Evolutionary conservation across 495 filamentous ascomycete genomes (phyloP).

Genomic region (Acidiella bohemica): DNA sequence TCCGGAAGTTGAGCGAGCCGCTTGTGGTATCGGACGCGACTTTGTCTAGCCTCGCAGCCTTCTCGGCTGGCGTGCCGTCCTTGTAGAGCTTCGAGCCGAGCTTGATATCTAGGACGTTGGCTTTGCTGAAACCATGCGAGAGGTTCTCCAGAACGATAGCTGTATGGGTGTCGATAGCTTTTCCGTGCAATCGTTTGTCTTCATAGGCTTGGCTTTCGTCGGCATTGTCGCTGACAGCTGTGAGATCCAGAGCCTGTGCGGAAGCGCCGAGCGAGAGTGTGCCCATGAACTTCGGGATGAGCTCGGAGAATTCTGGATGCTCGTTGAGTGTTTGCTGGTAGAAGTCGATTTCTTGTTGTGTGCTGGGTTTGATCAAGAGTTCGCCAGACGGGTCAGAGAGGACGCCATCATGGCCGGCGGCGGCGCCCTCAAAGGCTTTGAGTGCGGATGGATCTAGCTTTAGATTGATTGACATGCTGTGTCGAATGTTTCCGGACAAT

Average conservation of each 20-base stretch:
- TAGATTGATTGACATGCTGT: slow-evolving; percentile 15
- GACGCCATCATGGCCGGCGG: slow-evolving; percentile 90
- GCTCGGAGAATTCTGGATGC: slow-evolving; percentile 58
- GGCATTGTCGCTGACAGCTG: slow-evolving; percentile 6
- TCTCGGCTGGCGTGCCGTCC: slow-evolving; percentile 61
- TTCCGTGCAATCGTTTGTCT: slow-evolving; percentile 21
- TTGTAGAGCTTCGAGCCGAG: slow-evolving; percentile 79
- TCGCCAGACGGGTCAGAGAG: slow-evolving; percentile 72
- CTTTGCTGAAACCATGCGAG: slow-evolving; percentile 62
- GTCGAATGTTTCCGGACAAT: too few relatives aligned
- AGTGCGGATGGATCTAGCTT: slow-evolving; percentile 32
- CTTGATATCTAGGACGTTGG: slow-evolving; percentile 93
- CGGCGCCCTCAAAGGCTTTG: slow-evolving; percentile 62
- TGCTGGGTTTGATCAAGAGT: slow-evolving; percentile 91
- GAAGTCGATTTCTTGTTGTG: slow-evolving; percentile 71
- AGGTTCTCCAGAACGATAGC: slow-evolving; percentile 84
- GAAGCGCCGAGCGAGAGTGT: slow-evolving; percentile 46
- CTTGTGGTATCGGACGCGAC: slow-evolving; percentile 70
- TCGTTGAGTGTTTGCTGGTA: slow-evolving; percentile 59
- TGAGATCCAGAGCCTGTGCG: slow-evolving; percentile 39
- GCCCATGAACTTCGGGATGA: slow-evolving; percentile 78
- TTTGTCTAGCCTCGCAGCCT: slow-evolving; percentile 65
- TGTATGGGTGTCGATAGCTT: slow-evolving; percentile 45
- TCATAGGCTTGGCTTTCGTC: slow-evolving; percentile 3
- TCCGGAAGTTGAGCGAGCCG: slow-evolving; percentile 65